Percentiles rank a stretch among this genome's conserved stretches.
phyloP scores from a whole-genome alignment of 2,329 filamentous ascomycete species.

The Clarireedia paspali region DNA sequence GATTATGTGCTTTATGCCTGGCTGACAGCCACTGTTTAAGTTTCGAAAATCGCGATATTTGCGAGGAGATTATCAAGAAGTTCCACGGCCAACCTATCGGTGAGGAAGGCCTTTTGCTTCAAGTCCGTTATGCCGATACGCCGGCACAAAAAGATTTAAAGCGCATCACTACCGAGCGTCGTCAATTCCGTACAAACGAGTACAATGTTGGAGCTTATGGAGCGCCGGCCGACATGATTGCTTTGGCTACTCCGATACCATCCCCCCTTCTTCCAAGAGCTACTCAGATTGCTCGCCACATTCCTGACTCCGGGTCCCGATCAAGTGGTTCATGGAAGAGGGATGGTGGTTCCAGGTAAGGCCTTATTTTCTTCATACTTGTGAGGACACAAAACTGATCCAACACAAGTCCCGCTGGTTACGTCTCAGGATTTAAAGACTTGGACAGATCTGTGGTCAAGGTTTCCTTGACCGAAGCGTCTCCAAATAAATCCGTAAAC shows the following conservation, averaged over 20 bases:
- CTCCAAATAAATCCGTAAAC: constrained; percentile 20
- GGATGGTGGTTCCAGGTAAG: constrained; percentile 22
- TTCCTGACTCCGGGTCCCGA: constrained; percentile 20
- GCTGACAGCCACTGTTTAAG: constrained; percentile 37
- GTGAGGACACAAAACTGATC: neutral
- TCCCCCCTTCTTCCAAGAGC: constrained; percentile 27
- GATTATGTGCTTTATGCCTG: neutral
- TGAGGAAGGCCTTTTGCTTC: constrained; percentile 73
- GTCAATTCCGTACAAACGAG: constrained; percentile 92
- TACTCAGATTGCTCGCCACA: constrained; percentile 26
- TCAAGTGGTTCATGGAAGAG: constrained; percentile 30
- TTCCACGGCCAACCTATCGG: constrained; percentile 76
- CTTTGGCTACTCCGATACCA: constrained; percentile 43
- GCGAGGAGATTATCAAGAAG: constrained; percentile 78
- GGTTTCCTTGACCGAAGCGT: constrained; percentile 22
- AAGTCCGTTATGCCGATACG: constrained; percentile 95
- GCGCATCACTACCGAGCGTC: constrained; percentile 88
- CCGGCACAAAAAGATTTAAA: constrained; percentile 95
- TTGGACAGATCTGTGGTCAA: constrained; percentile 24
- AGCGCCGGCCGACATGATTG: constrained; percentile 31
- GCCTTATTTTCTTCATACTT: neutral
- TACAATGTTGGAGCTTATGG: constrained; percentile 73
- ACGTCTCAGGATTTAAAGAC: constrained; percentile 27
- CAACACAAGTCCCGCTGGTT: constrained; percentile 14
- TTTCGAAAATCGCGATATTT: constrained; percentile 82